phyloP scores from a whole-genome alignment of 306 rosid species.

The Mimosa bimucronata region DNA sequence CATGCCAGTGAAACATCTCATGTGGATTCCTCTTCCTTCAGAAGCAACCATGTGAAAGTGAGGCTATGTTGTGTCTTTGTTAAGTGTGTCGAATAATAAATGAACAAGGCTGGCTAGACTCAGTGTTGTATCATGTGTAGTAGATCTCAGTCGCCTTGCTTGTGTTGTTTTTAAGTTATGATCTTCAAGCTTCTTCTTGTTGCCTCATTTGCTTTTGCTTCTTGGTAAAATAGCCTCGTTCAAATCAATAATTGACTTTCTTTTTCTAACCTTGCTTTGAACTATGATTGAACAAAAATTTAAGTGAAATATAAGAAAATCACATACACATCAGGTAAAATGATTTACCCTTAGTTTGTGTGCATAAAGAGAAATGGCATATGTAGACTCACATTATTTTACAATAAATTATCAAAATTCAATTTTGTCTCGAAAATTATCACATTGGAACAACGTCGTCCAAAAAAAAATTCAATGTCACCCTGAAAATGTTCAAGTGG shows the following conservation, averaged over 20 bases:
- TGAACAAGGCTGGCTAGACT: background rate
- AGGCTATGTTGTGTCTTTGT: background rate
- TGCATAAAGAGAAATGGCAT: background rate
- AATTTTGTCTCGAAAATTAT: too few species aligned
- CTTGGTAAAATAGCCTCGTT: background rate
- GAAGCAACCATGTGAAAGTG: slow-evolving; percentile 40
- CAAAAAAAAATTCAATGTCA: too few species aligned
- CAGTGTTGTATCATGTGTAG: background rate
- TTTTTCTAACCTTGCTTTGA: background rate
- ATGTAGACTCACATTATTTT: background rate
- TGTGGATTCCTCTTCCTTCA: slow-evolving; percentile 57
- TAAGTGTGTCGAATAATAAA: background rate
- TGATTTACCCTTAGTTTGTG: too few species aligned
- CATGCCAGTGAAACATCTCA: slow-evolving; percentile 58
- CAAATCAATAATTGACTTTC: background rate
- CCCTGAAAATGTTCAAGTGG: too few species aligned
- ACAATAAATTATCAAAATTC: too few species aligned
- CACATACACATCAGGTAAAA: background rate
- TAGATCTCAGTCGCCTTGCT: background rate
- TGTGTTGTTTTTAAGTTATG: background rate
- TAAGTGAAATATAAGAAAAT: background rate
- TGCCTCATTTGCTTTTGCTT: background rate
- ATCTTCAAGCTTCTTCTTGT: background rate
- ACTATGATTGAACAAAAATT: background rate
- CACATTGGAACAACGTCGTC: too few species aligned